Conservation (phyloP, 768 basidiomycete species). For the Rhodotorula babjevae region DNA sequence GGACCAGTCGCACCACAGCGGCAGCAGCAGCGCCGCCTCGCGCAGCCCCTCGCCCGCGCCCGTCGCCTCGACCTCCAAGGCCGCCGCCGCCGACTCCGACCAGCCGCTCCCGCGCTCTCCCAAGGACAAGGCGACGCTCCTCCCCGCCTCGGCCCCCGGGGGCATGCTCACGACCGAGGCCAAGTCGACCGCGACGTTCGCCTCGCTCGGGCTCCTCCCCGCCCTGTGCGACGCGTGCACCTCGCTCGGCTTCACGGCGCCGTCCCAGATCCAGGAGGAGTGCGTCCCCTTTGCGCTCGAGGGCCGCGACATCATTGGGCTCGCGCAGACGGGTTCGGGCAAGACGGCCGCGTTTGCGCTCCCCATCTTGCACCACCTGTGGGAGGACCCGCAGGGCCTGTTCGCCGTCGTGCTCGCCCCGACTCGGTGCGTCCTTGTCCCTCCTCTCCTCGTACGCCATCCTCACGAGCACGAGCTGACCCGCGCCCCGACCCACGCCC, state of each 20-base stretch:
- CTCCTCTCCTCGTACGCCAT: no score
- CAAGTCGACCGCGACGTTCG: constrained; percentile 56
- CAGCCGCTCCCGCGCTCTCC: no score
- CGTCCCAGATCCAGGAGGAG: constrained; percentile 85
- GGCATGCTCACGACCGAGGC: constrained; percentile 19
- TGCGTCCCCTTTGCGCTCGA: constrained; percentile 79
- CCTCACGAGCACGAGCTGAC: no score
- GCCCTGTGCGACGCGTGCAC: constrained; percentile 81
- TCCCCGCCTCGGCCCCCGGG: not conserved
- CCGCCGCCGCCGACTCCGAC: not conserved
- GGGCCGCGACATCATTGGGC: constrained; percentile 92
- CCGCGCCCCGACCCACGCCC: not conserved
- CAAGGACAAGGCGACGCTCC: not conserved
- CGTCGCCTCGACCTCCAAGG: constrained; percentile 18
- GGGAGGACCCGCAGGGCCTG: constrained; percentile 88
- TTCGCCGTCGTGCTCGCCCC: constrained; percentile 93
- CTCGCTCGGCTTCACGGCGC: constrained; percentile 72
- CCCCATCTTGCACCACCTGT: constrained; percentile 91
- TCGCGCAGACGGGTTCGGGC: constrained; percentile 95
- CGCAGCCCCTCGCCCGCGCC: constrained; percentile 5
- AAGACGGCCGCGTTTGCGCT: constrained; percentile 97
- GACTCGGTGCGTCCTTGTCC: constrained; percentile 61
- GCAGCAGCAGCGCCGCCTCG: not conserved
- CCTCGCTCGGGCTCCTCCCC: constrained; percentile 77
- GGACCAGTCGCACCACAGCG: not conserved